Evolutionary conservation across 495 filamentous ascomycete genomes (phyloP).

Genomic region (Entonaema liquescens): DNA sequence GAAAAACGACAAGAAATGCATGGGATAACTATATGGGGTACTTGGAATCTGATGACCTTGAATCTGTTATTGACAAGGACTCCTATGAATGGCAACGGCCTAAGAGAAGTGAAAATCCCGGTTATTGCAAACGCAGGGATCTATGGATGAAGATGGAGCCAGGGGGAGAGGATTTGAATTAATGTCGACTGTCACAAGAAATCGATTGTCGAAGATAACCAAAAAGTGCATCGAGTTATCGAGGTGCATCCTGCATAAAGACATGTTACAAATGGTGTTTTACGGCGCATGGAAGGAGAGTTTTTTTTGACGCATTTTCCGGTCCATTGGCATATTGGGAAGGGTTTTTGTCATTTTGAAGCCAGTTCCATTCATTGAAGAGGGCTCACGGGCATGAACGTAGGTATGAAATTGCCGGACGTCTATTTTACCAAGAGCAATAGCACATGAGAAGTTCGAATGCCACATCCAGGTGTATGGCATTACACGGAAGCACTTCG

Average conservation of each 20-base stretch:
- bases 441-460: not conserved
- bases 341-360: not conserved
- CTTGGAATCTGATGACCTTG: not conserved
- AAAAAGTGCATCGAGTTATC: not conserved
- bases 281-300: not conserved
- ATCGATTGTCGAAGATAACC: not conserved
- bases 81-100: not conserved
- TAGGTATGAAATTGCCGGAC: constrained; percentile 5
- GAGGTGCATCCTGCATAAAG: constrained; percentile 12
- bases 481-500: constrained; percentile 1
- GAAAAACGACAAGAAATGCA: not conserved
- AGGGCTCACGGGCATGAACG: constrained; percentile 3
- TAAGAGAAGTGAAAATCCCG: not conserved
- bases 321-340: constrained; percentile 20
- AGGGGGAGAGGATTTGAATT: not conserved
- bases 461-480: not conserved
- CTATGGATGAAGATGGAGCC: no score
- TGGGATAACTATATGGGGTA: constrained; percentile 41
- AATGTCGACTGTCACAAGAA: not conserved
- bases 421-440: constrained; percentile 11
- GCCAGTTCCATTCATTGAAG: constrained; percentile 10
- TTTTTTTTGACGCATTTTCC: constrained; percentile 20
- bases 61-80: not conserved
- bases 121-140: not conserved
- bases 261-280: constrained; percentile 26